Evolutionary conservation across 768 basidiomycete species (phyloP).

Genomic region (Clitopilus hobsonii): DNA sequence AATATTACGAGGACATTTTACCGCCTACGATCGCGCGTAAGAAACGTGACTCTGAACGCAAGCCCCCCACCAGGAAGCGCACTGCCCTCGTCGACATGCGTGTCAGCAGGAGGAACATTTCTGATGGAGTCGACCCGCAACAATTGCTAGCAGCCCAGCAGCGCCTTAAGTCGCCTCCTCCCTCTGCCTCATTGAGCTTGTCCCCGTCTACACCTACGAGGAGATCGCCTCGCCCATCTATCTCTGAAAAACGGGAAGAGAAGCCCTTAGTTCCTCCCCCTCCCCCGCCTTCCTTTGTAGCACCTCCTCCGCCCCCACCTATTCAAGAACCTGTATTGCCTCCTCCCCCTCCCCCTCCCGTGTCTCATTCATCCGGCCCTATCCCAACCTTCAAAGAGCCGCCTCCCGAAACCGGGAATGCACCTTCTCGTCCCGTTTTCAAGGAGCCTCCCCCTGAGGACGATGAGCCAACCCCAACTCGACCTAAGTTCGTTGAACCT

Average conservation of each 20-base stretch:
- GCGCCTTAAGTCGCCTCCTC: constrained; percentile 29
- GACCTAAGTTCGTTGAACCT: constrained; percentile 35
- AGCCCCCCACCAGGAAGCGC: constrained; percentile 77
- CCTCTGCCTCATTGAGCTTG: constrained; percentile 14
- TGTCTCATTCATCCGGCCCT: constrained; percentile 12
- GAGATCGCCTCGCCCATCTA: constrained; percentile 3
- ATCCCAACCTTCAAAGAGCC: constrained; percentile 25
- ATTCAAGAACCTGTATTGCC: constrained; percentile 17
- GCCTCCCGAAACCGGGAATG: constrained; percentile 40
- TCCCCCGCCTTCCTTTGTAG: constrained; percentile 12
- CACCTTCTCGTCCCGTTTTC: constrained; percentile 33
- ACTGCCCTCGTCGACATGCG: constrained; percentile 89
- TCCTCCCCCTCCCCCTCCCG: constrained; percentile 23
- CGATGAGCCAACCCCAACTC: constrained; percentile 23
- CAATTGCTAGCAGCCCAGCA: constrained; percentile 72
- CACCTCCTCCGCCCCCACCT: constrained; percentile 22
- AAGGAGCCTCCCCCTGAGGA: constrained; percentile 60
- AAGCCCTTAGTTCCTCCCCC: constrained; percentile 18
- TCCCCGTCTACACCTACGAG: constrained; percentile 7
- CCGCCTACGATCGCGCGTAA: constrained; percentile 82
- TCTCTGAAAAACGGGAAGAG: constrained; percentile 4
- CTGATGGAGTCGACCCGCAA: constrained; percentile 62
- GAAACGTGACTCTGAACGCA: constrained; percentile 84
- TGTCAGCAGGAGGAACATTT: constrained; percentile 72
- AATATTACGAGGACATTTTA: constrained; percentile 66